Evolutionary conservation across 805 yeast species (phyloP), one percentile per base, ranked within the genome.

Genomic region (Kodamaea kaohsiungensis): DNA sequence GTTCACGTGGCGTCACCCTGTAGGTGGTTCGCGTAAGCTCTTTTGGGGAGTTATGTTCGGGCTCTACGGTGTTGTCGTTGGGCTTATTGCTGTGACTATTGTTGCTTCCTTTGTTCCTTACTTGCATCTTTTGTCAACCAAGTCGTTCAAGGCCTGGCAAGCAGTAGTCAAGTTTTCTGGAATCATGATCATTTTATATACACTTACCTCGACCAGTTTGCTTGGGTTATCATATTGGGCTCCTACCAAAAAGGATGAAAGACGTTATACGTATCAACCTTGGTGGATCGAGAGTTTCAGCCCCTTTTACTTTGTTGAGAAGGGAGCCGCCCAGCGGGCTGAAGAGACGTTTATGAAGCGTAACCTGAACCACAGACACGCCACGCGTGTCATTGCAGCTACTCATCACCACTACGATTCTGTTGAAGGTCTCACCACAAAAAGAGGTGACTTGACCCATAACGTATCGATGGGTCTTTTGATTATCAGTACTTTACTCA

Each of bases 201-300:
- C 59, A 6, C 49, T 62, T 18, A 57, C 62, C 2, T 39, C 65
- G 19, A 40, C 60, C n/a, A 7, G 39, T 7, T 61, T 64, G 59
- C 49, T 62, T 52, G 59, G 40, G 0, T 56, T 62, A 47, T 55
- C 67, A n/a, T 61, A 56, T 54, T 61, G 63, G 61, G 54, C 58
- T 18, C 65, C 65, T 22, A 60, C 66, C 38, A 48, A 51, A 37
- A 62, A 62, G 57, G 67, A 62, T 55, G 62, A 61, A 37, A 53
- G 45, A 37, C 55, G 61, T 49, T 60, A 60, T 50, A 64, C 67
- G 2, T 64, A 59, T 52, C 67, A 62, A 43, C 65, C 67, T 2
- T 64, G 67, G 67, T 64, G 66, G 65, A 61, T 62, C 35, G 61
- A 62, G 33, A 49, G 56, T 12, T 64, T 64, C 49, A n/a, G 49